Base-by-base conservation (phyloP, 139 green algal species). In the Volvox africanus region DNA sequence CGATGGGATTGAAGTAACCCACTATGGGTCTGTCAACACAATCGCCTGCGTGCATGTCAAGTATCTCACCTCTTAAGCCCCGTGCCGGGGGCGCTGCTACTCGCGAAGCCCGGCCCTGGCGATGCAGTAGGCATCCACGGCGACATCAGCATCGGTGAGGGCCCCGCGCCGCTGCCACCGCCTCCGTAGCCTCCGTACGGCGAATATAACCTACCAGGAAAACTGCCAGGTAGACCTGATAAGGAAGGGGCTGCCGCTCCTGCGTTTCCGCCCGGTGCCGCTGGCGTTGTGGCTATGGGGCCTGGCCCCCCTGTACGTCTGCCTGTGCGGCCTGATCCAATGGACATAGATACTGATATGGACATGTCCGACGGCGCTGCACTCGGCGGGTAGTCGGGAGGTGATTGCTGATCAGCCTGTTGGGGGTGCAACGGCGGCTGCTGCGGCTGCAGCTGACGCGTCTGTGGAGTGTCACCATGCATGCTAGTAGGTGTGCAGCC, bases 1-100 rank as follows among this genome's bases (percentile, higher is more conserved):
- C 5, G 44, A 55, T 9, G 44, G 44, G 44, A 55, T 55, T 55
- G 44, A 55, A 55, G 9, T 5, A 55, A 9, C 44, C 44, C 44
- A 5, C 44, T n/a, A n/a, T n/a, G n/a, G 44, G 9, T 9, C 44
- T 9, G 44, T 55, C 44, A 9, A 55, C 44, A 55, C 9, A 14
- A 55, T 14, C 44, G 44, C 44, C 5, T 55, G 44, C 44, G 44
- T 9, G 44, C 44, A 55, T 55, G 44, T 9, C 44, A 14, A 14
- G 44, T 55, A 55, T 55, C 44, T 55, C 44, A 88, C 82, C 82
- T 71, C 65, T 88, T 88, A 30, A 88, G 28, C 22, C 33, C 62
- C 11, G 82, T 55, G 13, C 65, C 82, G 0, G 65, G 32, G 5
- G 75, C 67, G 67, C 67, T 30, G 67, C 11, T 65, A 26, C 61